Conservation (phyloP, 345 rosid genomes). For the Diplotaxis tenuifolia region DNA sequence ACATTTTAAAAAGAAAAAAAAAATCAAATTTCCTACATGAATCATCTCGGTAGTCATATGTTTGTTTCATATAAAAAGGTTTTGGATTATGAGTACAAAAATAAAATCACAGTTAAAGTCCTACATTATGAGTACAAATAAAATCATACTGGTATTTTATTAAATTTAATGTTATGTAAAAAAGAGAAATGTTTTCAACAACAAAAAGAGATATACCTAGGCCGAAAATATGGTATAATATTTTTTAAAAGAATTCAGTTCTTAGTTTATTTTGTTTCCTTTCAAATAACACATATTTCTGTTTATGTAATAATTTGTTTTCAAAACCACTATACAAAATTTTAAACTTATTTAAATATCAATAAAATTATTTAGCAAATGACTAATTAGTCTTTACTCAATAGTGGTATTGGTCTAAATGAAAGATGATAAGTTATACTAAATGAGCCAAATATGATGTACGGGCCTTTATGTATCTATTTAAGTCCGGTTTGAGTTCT, state of each 20-base stretch:
- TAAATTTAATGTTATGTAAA: neutral
- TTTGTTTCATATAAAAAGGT: neutral
- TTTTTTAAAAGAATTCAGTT: no score
- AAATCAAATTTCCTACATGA: neutral
- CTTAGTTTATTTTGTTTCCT: no score
- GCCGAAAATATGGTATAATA: no score
- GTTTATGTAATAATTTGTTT: no score
- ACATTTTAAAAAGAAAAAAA: neutral
- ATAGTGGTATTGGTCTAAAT: no score
- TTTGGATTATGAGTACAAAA: neutral
- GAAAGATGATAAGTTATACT: neutral
- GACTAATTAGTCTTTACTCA: no score
- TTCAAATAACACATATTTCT: no score
- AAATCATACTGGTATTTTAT: no score
- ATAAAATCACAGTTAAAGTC: neutral
- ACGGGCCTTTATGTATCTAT: neutral
- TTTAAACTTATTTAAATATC: neutral
- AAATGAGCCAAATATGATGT: constrained; percentile 3
- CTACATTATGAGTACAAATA: no score
- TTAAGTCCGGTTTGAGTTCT: neutral
- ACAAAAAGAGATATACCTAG: neutral
- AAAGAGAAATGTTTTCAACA: neutral
- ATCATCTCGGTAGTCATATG: constrained; percentile 4
- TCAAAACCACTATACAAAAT: no score
- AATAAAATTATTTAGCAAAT: neutral